A percentile compares a stretch with the other conserved stretches of the same genome.
Evolutionary conservation across 306 rosid species (phyloP).

Genomic region (Cucumis cinereus): DNA sequence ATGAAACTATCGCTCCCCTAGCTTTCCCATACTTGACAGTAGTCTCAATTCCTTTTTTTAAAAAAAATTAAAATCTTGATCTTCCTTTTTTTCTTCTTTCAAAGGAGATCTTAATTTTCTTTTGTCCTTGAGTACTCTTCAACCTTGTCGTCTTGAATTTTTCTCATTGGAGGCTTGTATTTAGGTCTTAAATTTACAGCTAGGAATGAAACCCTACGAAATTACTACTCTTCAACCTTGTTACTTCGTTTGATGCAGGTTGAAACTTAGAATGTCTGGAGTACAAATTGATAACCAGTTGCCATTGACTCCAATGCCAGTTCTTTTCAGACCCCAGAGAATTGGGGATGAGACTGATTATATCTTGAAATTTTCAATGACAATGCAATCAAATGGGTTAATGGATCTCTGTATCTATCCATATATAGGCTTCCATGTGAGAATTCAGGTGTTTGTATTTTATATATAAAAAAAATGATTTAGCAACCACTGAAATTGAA

Average conservation of each 20-base stretch:
- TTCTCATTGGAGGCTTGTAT: neutral
- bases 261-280: conserved; percentile 77
- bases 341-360: conserved; percentile 58
- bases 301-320: conserved; percentile 93
- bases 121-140: neutral
- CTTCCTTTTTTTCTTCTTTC: neutral
- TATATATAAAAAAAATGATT: neutral
- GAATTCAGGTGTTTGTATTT: conserved; percentile 12
- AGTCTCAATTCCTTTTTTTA: neutral
- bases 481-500: neutral
- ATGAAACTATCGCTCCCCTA: neutral
- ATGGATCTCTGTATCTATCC: conserved; percentile 86
- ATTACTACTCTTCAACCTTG: too few species aligned
- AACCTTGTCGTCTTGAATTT: neutral
- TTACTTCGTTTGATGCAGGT: conserved; percentile 34
- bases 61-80: neutral
- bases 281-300: conserved; percentile 90
- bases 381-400: conserved; percentile 82
- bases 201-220: neutral
- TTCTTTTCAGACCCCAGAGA: conserved; percentile 89
- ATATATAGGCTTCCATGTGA: conserved; percentile 81
- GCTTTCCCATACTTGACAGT: neutral
- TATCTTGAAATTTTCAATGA: conserved; percentile 75
- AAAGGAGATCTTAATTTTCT: neutral
- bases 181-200: neutral